Conservation (phyloP, 331 rosid species). For the Quercus phellos region DNA sequence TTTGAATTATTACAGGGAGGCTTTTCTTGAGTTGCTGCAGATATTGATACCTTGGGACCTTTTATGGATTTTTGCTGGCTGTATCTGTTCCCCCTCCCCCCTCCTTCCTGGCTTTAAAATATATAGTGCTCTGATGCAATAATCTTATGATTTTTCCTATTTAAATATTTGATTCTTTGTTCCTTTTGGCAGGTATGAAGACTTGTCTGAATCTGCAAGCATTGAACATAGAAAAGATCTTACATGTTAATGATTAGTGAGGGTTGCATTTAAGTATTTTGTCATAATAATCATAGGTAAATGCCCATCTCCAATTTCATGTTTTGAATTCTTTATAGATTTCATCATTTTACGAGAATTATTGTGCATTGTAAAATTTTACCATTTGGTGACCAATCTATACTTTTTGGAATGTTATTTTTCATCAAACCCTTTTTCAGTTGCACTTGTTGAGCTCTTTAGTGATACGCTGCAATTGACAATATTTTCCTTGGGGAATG, state of each 20-base stretch:
- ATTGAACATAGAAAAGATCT: conserved; percentile 41
- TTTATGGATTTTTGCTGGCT: conserved; percentile 7
- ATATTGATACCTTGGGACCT: not conserved
- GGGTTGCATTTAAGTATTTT: conserved; percentile 28
- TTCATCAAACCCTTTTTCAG: not conserved
- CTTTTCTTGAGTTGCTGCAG: not conserved
- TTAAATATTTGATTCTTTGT: not conserved
- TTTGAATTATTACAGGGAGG: not conserved
- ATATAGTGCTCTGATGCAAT: not conserved
- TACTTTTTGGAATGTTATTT: not conserved
- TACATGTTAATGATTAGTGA: conserved; percentile 32
- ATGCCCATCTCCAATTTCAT: conserved; percentile 21
- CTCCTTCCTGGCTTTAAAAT: not conserved
- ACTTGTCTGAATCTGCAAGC: conserved; percentile 38
- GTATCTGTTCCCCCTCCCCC: too few species aligned
- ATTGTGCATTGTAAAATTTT: conserved; percentile 24
- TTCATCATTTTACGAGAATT: not conserved
- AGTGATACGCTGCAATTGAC: too few species aligned
- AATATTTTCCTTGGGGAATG: too few species aligned
- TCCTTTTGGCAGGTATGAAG: conserved; percentile 40
- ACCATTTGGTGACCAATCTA: not conserved
- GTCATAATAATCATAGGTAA: conserved; percentile 31
- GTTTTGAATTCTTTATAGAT: conserved; percentile 19
- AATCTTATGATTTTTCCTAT: conserved; percentile 6
- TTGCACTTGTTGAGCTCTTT: not conserved